Base-by-base conservation (phyloP, 371 early-diverging fungal species). In the Mortierella sp. region DNA sequence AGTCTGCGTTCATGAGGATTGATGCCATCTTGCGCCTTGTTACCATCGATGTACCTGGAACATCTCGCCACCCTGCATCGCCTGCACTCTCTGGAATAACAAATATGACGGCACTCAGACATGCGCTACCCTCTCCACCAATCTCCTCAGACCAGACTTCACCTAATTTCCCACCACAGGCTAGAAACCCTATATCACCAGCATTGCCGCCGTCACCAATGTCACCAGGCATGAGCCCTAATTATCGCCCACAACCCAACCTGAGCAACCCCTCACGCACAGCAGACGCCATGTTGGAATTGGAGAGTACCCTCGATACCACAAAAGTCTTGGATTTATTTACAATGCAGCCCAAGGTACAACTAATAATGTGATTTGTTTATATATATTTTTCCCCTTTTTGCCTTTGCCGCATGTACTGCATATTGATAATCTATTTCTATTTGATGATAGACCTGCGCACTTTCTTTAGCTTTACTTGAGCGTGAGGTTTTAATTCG, bases 281-380 rank as follows among this genome's bases (percentile, higher is more conserved):
- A 2, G 59, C 64, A 6, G 76, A 76, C n/a, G 64, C 64, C 1
- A 81, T 81, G 83, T 20, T 60, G 66, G 73, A 75, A 6, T 24
- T 81, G 32, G 83, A 81, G 54, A 60, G 61, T 10, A 26, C 68
- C 0, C 66, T 81, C 8, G 83, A 81, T 40, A 81, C 83, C 1
- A 28, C 83, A 11, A 69, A 66, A 35, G 76, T 75, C 12, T 57
- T 81, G 49, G 83, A 81, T 64, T 70, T 81, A 37, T 81, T 81
- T 55, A 76, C 83, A 1, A 81, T 81, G 83, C 77, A 81, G 28
- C 83, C 83, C 51, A 81, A 81, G 77, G 83, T 79, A 71, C 10
- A 57, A 22, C 28, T 24, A 24, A 26, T 26, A 60, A 60, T 35
- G 22, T 62, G 1, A 60, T 49, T 49, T 20, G 8, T n/a, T n/a